Evolutionary conservation across 177 flowering plant genomes (phyloP), one percentile per base, ranked within the genome.

Genomic region (Vitis hybrid): DNA sequence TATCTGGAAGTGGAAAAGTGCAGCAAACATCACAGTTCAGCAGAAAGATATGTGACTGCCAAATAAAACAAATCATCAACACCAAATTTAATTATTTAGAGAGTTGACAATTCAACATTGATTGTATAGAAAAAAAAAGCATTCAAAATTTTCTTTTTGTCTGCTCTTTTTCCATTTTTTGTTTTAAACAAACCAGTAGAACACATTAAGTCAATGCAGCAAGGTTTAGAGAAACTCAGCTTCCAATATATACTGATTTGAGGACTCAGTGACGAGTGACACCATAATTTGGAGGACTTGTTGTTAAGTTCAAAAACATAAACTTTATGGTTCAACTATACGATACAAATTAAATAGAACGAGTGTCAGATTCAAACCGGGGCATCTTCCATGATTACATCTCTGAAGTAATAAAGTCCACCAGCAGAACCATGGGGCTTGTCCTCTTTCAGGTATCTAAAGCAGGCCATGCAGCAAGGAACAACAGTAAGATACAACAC

Each of bases 391-490:
- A 94, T 88, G 75, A 94, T 91, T 66, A 81, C 73, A 75, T 91
- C 92, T 77, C 92, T 85, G 71, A 89, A 94, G 75, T 83, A 81
- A 80, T 91, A 89, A 56, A 94, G 85, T 4, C 92, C 98, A 65
- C 98, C 98, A 67, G 98, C 97, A 3, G 98, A 94, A 74, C 98
- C 98, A 75, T 88, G 97, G 10, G 98, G 97, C 50, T 88, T 94
- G 69, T 92, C 98, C 79, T 94, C 98, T 79, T 72, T 91, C 88
- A 94, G 77, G 80, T 94, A 94, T 81, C 98, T 94, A 71, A 32
- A 73, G 34, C 56, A 45, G 52, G 26, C 34, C 30, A 0, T 26
- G 30, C 30, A 26, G 6, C 18, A 52, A 5, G n/a, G 56, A 72
- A 1, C 34, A 50, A 23, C 0, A 64, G 21, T 26, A 3, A n/a